Base-by-base conservation (phyloP, 2,329 filamentous ascomycete species). In the Emericellopsis atlantica region DNA sequence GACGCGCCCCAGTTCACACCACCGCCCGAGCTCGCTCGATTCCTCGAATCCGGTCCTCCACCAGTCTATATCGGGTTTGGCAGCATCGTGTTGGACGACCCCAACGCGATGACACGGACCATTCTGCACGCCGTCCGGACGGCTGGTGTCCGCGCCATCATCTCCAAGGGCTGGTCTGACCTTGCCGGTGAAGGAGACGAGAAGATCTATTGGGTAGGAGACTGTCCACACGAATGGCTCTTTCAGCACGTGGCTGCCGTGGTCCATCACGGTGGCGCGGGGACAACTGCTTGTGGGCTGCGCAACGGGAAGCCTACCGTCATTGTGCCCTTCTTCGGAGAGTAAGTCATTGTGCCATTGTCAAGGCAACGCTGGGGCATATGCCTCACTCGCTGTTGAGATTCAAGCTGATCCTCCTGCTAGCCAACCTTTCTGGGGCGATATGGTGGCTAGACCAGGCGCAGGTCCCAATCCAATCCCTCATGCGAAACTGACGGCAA, bases 61-160 rank as follows among this genome's bases (percentile, higher is more conserved):
- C 79, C 79, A 0, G 65, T 82, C 0, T 82, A 83, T 49, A 72
- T 82, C 36, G 78, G 78, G 0, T 83, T 82, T 46, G 78, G 78
- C 1, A 79, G 73, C 0, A 83, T 83, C 36, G 78, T 83, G 2
- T 69, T 81, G 1, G 74, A 80, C 37, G 67, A 81, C 41, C 74
- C 77, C 0, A 66, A 75, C 31, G 58, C 57, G 1, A 68, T 81
- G 31, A 80, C 76, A 0, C 52, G 64, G 3, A 62, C 77, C 43
- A 73, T 81, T 33, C 72, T 81, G 38, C 59, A 74, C n/a, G 78
- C 77, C 9, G 65, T 76, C 9, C 61, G 70, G 44, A 56, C 65
- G 21, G 66, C 74, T 1, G 76, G 76, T 1, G 72, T 77, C 2
- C 65, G 78, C 15, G 75, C 74, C 2, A 58, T 81, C 6, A 68